Conservation (phyloP, 78 protist species). For the Chrysochromulina parva region DNA sequence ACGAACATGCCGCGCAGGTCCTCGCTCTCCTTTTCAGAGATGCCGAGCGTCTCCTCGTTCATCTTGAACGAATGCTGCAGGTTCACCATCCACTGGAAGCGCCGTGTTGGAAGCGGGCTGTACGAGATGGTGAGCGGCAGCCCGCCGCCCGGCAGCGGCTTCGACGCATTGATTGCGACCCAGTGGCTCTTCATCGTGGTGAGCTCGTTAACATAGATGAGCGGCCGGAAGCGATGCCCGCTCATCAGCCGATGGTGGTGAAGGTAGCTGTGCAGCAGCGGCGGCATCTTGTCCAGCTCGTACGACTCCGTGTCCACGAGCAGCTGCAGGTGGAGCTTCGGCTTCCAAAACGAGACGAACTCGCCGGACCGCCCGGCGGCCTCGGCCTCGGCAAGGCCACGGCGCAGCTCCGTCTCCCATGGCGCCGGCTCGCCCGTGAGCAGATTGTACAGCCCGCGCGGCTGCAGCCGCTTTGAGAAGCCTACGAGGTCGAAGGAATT, state of each 20-base stretch:
- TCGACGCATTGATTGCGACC: neutral
- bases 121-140: neutral
- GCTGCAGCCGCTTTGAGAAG: neutral
- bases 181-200: no score
- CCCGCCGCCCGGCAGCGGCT: no score
- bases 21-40: conserved; percentile 2
- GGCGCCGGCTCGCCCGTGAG: neutral
- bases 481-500: neutral
- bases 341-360: neutral
- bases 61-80: neutral
- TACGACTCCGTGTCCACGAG: neutral
- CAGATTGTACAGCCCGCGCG: neutral
- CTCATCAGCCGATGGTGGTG: neutral
- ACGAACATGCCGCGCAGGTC: conserved; percentile 43
- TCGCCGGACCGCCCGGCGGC: neutral
- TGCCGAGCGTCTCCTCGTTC: conserved; percentile 8
- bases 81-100: conserved; percentile 2
- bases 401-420: neutral
- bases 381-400: no score
- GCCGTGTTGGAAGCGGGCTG: neutral
- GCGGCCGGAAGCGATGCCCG: neutral
- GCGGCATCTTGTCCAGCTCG: neutral
- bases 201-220: neutral
- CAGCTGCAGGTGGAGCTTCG: neutral
- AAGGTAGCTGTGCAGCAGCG: neutral